Conservation (phyloP, 2,329 filamentous ascomycete species). For the Apiospora arundinis region DNA sequence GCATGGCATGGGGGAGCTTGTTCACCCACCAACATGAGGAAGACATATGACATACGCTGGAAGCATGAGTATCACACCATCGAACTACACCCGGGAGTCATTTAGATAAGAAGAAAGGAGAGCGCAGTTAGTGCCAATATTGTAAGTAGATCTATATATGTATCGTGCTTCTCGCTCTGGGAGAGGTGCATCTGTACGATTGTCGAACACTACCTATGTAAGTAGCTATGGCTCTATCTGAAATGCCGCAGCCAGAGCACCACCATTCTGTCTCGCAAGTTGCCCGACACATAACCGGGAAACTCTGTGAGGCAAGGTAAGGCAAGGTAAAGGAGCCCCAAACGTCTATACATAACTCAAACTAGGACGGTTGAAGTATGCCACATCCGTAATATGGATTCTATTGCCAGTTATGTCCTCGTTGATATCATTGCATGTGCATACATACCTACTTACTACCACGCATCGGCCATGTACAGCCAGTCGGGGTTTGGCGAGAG, state of each 20-base stretch:
- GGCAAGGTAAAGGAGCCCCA: background rate
- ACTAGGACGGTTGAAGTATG: background rate
- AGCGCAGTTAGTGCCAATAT: background rate
- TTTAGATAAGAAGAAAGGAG: background rate
- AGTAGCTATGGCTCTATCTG: background rate
- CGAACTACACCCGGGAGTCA: background rate
- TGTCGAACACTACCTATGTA: too few relatives aligned
- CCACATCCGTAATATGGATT: background rate
- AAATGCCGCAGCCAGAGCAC: background rate
- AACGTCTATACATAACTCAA: background rate
- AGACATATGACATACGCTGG: background rate
- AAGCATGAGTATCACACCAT: background rate
- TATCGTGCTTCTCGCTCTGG: too few relatives aligned
- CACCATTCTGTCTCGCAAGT: background rate
- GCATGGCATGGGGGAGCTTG: slow-evolving; percentile 1
- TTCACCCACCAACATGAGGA: background rate
- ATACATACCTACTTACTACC: background rate
- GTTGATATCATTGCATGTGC: background rate
- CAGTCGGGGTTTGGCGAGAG: background rate
- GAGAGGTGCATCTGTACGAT: too few relatives aligned
- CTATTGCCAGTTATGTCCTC: background rate
- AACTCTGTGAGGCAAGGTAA: background rate
- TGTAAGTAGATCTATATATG: background rate
- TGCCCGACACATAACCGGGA: background rate
- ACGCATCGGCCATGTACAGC: too few relatives aligned